Evolutionary conservation across 768 basidiomycete species (phyloP).

Genomic region (Calvatia gigantea): DNA sequence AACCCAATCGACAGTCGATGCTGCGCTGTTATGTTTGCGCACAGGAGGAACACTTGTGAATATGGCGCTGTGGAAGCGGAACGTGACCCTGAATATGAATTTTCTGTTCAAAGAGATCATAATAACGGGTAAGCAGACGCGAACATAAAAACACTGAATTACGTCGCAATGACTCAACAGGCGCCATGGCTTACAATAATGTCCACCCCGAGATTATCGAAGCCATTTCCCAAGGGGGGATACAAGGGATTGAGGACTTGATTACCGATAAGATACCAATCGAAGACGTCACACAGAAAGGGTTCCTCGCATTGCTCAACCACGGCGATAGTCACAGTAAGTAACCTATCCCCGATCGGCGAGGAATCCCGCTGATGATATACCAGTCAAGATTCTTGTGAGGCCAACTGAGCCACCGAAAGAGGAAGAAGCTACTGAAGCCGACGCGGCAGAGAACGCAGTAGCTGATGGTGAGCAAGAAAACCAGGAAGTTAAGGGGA

Average conservation of each 20-base stretch:
- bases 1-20: conserved; percentile 32
- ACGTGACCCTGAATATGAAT: conserved; percentile 33
- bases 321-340: conserved; percentile 39
- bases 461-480: not conserved
- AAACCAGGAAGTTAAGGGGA: not conserved
- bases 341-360: conserved; percentile 7
- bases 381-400: conserved; percentile 35
- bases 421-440: not conserved
- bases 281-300: conserved; percentile 41
- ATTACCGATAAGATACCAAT: conserved; percentile 39
- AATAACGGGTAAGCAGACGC: conserved; percentile 28
- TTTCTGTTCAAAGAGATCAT: conserved; percentile 32
- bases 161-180: conserved; percentile 16
- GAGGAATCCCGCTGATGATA: too few species aligned
- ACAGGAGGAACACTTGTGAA: conserved; percentile 38
- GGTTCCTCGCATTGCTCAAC: conserved; percentile 35
- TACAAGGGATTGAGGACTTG: conserved; percentile 34
- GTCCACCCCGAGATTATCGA: conserved; percentile 36
- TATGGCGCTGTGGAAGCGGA: conserved; percentile 41
- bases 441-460: not conserved
- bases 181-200: conserved; percentile 32
- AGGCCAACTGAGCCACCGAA: conserved; percentile 16
- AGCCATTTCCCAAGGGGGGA: conserved; percentile 34
- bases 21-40: conserved; percentile 31
- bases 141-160: not conserved